Evolutionary conservation across 2,329 filamentous ascomycete species (phyloP), one percentile per base, ranked within the genome.

Genomic region (Dothidotthia symphoricarpi): DNA sequence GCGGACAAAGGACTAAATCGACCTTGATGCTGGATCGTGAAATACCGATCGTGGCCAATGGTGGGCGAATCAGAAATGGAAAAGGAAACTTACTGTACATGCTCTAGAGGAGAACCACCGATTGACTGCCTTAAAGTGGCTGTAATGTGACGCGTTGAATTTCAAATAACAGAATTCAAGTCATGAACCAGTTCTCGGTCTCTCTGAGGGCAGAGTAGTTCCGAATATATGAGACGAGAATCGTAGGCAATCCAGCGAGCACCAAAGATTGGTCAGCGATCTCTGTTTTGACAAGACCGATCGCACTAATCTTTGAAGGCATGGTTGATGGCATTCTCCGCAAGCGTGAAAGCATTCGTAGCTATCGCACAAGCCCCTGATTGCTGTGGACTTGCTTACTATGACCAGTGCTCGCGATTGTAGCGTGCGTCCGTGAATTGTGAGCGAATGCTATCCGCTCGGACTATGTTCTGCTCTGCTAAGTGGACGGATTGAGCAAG

Each of bases 281-380:
- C 14, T 24, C 2, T 12, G 6, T 19, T n/a, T 27, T 27, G 25
- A 12, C 7, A 19, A 30, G 4, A 31, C 16, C 45, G 45, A 47
- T 47, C 45, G 45, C 41, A 19, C 45, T 47, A 47, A 24, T 35
- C 25, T 41, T 45, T 47, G 32, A 26, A 42, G 11, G 27, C 27
- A 34, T 34, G 37, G 34, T 35, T 16, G 26, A 24, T 13, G 31
- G 22, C 19, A 10, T 12, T 34, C 8, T 24, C 7, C 19, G 19
- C 19, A 5, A 22, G 19, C 9, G 19, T 17, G 13, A 12, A 28
- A 19, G 8, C 19, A 22, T 6, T 22, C 19, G 19, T 22, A 9
- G 19, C 19, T 22, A 22, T 22, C 19, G 19, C 19, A 22, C 19
- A 9, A n/a, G n/a, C n/a, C n/a, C n/a, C n/a, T n/a, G n/a, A n/a